A percentile compares a stretch with the other conserved stretches of the same genome.
Evolutionary conservation across 345 rosid genomes (phyloP).

Genomic region (Heritiera littoralis): DNA sequence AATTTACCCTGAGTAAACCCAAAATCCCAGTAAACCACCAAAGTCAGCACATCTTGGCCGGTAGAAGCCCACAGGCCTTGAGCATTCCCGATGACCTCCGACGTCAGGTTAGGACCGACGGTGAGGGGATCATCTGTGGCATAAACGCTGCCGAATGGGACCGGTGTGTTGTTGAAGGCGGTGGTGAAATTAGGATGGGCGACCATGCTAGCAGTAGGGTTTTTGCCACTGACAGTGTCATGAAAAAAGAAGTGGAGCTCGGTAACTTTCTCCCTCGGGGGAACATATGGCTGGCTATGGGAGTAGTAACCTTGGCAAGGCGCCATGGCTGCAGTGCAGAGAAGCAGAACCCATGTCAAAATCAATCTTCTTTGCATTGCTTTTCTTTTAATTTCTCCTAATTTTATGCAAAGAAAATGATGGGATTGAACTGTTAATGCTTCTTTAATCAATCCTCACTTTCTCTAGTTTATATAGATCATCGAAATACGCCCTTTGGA

Average conservation of each 20-base stretch:
- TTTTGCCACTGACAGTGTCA: too few species aligned
- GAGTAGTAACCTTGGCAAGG: too few species aligned
- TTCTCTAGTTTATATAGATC: background rate
- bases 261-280: too few species aligned
- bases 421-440: background rate
- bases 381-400: too few species aligned
- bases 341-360: too few species aligned
- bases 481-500: background rate
- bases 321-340: too few species aligned
- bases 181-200: background rate
- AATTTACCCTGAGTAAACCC: constrained; percentile 41
- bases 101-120: constrained; percentile 29
- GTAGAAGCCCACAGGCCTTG: constrained; percentile 37
- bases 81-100: constrained; percentile 45
- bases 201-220: too few species aligned
- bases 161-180: background rate
- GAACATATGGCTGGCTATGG: too few species aligned
- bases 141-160: constrained; percentile 36
- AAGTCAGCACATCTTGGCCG: constrained; percentile 2
- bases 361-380: background rate
- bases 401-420: background rate
- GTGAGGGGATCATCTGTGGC: constrained; percentile 46
- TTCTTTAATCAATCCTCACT: background rate
- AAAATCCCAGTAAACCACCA: constrained; percentile 42
- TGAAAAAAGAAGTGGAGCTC: too few species aligned